phyloP scores from a whole-genome alignment of 441 rosid genomes.

The Gossypium aridum region DNA sequence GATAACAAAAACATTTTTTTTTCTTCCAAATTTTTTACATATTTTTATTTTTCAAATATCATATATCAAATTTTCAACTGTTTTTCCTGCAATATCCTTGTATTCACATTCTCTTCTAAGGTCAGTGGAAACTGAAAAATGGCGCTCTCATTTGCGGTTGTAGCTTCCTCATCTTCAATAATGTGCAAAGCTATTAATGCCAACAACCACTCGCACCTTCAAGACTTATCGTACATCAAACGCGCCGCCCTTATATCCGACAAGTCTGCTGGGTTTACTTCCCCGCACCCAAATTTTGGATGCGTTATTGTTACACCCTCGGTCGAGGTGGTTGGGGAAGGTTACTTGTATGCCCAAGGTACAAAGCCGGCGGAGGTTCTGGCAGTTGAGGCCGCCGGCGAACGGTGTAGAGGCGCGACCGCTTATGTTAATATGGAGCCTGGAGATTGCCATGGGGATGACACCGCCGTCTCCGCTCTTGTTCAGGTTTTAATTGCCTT shows the following conservation, averaged over 20 bases:
- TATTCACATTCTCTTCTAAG: not conserved
- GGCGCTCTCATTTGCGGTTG: conserved; percentile 32
- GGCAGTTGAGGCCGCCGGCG: conserved; percentile 69
- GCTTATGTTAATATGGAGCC: conserved; percentile 89
- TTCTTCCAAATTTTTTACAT: no score
- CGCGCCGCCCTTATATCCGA: conserved; percentile 71
- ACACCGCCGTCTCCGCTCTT: conserved; percentile 73
- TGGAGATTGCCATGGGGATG: conserved; percentile 91
- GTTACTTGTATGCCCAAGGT: conserved; percentile 78
- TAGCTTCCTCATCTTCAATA: conserved; percentile 22
- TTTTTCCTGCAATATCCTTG: no score
- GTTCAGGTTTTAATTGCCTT: conserved; percentile 48
- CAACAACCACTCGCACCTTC: conserved; percentile 23
- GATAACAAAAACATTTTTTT: no score
- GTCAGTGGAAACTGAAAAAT: conserved; percentile 8
- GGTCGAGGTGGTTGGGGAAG: conserved; percentile 66
- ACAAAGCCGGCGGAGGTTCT: conserved; percentile 65
- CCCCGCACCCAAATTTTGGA: conserved; percentile 89
- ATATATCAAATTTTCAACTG: no score
- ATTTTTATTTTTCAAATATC: no score
- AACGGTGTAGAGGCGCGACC: conserved; percentile 46
- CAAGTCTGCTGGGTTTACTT: conserved; percentile 67
- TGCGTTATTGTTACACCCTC: conserved; percentile 52
- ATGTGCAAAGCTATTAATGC: conserved; percentile 29
- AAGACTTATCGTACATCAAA: conserved; percentile 43